Evolutionary conservation across 2,329 filamentous ascomycete genomes (phyloP).

Genomic region (Colletotrichum truncatum): DNA sequence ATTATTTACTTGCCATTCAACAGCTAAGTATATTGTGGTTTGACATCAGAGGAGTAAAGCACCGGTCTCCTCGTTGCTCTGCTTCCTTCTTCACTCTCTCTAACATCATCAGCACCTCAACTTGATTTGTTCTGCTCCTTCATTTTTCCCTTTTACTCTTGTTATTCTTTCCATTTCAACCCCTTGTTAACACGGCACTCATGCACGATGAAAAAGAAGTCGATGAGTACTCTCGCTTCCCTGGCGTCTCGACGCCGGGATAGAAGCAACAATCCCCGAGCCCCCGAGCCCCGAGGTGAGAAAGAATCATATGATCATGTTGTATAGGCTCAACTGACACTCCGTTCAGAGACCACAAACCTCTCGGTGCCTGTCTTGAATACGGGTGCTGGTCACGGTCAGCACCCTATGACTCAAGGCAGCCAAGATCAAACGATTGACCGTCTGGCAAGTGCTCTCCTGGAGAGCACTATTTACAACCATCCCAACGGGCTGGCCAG

Average conservation of each 20-base stretch:
- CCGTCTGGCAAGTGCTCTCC: constrained; percentile 20
- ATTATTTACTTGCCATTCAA: too few species aligned
- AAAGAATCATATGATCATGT: neutral
- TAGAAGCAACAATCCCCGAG: neutral
- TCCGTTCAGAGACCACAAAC: neutral
- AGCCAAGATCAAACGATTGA: constrained; percentile 17
- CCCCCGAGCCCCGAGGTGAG: neutral
- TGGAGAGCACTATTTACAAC: constrained; percentile 20
- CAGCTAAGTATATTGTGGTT: too few species aligned
- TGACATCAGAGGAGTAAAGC: too few species aligned
- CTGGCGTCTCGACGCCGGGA: constrained; percentile 19
- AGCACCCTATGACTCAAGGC: neutral
- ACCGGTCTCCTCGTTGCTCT: too few species aligned
- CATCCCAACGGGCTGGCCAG: constrained; percentile 27
- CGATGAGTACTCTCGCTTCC: constrained; percentile 15
- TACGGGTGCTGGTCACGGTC: neutral
- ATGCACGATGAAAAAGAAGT: constrained; percentile 24
- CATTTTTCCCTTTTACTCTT: neutral
- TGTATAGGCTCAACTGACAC: neutral
- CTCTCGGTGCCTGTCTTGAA: neutral
- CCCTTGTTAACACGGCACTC: neutral
- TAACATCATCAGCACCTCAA: too few species aligned
- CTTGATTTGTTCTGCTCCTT: neutral
- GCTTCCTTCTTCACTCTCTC: neutral
- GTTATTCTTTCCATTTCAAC: neutral